Evolutionary conservation across 176 grass and related monocot genomes (phyloP), one percentile per base, ranked within the genome.

Genomic region (Aegilops speltoides): DNA sequence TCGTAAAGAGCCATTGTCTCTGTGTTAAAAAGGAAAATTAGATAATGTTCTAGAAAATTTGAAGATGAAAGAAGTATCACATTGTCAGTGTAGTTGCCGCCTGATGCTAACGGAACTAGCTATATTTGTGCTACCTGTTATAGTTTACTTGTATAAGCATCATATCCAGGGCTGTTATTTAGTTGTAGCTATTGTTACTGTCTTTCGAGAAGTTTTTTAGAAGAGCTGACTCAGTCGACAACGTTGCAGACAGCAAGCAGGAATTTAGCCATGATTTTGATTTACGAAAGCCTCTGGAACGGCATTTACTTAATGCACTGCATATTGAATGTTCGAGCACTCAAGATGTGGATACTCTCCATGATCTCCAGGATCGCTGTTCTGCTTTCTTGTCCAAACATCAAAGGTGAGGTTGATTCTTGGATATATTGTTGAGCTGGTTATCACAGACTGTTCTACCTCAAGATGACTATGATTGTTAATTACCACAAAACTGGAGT

Each of bases 261-360:
- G 93, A 98, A 71, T 98, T 91, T 77, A 93, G 90, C 88, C 92
- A 88, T 89, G 92, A 98, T 79, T 98, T 98, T 86, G 96, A 98
- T 86, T 82, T 98, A 59, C 88, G 96, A 77, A 96, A 93, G 54
- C 84, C 91, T 43, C 83, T 98, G 65, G 97, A 98, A 87, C 92
- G 90, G 26, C 87, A 93, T 73, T 78, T 94, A 32, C 79, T 98
- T 67, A 97, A 80, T 63, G 60, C 86, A 36, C 91, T 90, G 46
- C 37, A 87, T 73, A 87, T 95, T 80, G 89, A 98, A 33, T 92
- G 89, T 91, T 68, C 93, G 77, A 98, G 90, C 82, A 91, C 88
- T 83, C 88, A 94, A 91, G 91, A 94, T 85, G 59, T 50, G 26
- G 60, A 62, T 20, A 78, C 73, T 81, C 91, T 98, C 56, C 8